Evolutionary conservation across 2,329 filamentous ascomycete genomes (phyloP).

Genomic region (Hymenoscyphus albidus): DNA sequence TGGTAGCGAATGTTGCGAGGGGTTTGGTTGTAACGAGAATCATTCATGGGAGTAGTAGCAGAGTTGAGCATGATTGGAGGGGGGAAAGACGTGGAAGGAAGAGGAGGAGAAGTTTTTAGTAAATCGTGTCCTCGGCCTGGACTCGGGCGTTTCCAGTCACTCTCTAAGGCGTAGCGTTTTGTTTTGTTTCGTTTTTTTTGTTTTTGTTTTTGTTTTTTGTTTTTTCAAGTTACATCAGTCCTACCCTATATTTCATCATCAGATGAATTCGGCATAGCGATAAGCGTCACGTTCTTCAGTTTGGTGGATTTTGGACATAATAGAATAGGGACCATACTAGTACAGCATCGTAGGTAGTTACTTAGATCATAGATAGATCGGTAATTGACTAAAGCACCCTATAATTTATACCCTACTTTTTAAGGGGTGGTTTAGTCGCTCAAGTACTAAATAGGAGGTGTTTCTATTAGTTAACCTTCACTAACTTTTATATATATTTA

Average conservation of each 20-base stretch:
- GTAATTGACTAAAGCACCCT: no score
- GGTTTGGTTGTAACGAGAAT: constrained; percentile 10
- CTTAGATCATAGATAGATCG: background rate
- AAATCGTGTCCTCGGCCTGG: background rate
- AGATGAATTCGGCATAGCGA: background rate
- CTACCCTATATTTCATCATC: background rate
- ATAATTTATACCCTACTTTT: no score
- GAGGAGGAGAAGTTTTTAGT: constrained; percentile 4
- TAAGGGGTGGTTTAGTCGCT: no score
- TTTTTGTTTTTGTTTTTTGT: no score
- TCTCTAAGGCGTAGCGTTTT: no score
- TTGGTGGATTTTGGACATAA: no score
- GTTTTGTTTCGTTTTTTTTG: no score
- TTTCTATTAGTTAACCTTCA: no score
- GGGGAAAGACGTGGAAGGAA: constrained; percentile 1
- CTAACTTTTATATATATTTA: no score
- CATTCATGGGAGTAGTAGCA: constrained; percentile 3
- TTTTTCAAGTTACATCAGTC: background rate
- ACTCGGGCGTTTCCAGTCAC: no score
- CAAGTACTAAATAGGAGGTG: no score
- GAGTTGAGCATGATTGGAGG: constrained; percentile 4
- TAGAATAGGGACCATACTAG: background rate
- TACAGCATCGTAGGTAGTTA: background rate
- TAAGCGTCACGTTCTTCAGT: background rate
- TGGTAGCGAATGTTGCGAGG: constrained; percentile 6